A percentile compares a stretch with the other conserved stretches of the same genome.
Conservation (phyloP, 257 asterid species). For the Solanum bulbocastanum region DNA sequence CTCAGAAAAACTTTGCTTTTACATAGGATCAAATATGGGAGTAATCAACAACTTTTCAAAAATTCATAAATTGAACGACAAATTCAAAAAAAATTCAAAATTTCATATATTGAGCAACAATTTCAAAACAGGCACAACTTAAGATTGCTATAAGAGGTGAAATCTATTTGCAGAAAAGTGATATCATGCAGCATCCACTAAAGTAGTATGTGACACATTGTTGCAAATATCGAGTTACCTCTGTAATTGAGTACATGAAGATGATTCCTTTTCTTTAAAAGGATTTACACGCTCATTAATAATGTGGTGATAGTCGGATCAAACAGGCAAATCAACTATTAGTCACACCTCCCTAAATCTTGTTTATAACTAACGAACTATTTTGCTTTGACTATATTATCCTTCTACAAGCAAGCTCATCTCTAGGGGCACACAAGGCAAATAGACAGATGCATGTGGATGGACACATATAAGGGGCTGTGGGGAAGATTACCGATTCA, state of each 20-base stretch:
- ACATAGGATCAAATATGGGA: not conserved
- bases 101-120: too few relatives aligned
- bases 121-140: not conserved
- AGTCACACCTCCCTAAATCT: not conserved
- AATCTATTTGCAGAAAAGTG: not conserved
- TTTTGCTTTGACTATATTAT: not conserved
- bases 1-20: not conserved
- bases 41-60: not conserved
- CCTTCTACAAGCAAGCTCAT: not conserved
- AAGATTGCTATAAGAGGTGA: not conserved
- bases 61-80: too few relatives aligned
- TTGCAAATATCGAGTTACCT: not conserved
- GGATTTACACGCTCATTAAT: not conserved
- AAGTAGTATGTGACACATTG: not conserved
- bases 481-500: conserved; percentile 55
- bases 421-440: not conserved
- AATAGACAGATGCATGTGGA: not conserved
- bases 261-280: not conserved
- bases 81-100: too few relatives aligned
- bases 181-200: not conserved
- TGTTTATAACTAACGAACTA: not conserved
- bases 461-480: not conserved
- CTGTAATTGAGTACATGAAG: not conserved
- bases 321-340: not conserved
- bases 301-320: not conserved